Evolutionary conservation across 2,329 filamentous ascomycete species (phyloP).

Genomic region (Colletotrichum karsti): DNA sequence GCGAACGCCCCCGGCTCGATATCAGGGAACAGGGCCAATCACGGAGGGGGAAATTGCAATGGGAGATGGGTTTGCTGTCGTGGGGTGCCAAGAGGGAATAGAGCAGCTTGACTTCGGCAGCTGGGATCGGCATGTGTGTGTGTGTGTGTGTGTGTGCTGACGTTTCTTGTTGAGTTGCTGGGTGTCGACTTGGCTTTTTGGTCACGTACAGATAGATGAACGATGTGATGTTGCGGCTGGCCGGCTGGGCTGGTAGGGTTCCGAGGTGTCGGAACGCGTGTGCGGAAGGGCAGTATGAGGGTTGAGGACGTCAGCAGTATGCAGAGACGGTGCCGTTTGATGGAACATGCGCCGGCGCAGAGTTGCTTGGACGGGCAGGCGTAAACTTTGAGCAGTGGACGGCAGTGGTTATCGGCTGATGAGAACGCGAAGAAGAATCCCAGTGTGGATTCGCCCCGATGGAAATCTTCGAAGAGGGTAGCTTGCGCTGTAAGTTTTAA

Average conservation of each 20-base stretch:
- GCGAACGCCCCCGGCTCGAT: background rate
- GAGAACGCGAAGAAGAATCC: too few relatives aligned
- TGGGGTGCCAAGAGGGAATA: constrained; percentile 3
- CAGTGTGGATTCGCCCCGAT: too few relatives aligned
- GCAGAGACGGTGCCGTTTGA: background rate
- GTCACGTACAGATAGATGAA: background rate
- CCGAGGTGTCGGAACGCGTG: background rate
- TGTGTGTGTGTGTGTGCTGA: background rate
- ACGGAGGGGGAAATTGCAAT: background rate
- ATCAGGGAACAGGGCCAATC: constrained; percentile 1
- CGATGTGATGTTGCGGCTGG: background rate
- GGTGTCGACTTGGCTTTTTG: background rate
- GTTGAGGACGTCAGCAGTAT: too few relatives aligned
- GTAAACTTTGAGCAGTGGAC: background rate
- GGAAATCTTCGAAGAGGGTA: too few relatives aligned
- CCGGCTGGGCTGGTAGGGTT: background rate
- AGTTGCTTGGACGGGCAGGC: background rate
- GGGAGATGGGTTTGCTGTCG: background rate
- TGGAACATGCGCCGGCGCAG: background rate
- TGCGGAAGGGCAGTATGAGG: background rate
- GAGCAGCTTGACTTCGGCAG: constrained; percentile 21
- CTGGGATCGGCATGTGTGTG: constrained; percentile 20
- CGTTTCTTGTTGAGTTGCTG: background rate
- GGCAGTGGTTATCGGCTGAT: background rate
- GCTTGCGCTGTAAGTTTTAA: too few relatives aligned